Conservation (phyloP, 1,139 yeast genomes). For the Torulaspora pretoriensis region DNA sequence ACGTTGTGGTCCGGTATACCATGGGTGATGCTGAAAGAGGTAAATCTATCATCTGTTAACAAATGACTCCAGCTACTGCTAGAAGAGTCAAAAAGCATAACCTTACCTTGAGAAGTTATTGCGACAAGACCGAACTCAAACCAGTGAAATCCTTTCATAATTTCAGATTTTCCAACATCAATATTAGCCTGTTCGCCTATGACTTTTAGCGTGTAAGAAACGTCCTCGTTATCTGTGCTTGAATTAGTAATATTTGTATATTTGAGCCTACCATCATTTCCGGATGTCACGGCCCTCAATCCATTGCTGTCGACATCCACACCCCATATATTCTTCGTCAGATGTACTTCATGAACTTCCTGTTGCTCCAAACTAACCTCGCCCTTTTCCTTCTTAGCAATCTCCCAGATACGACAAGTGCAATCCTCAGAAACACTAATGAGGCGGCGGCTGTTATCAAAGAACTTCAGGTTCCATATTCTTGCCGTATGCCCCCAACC, state of each 20-base stretch:
- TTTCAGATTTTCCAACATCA: slow-evolving; percentile 46
- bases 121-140: slow-evolving; percentile 46
- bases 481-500: slow-evolving; percentile 98
- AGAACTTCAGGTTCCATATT: slow-evolving; percentile 78
- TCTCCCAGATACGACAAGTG: slow-evolving; percentile 75
- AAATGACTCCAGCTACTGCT: slow-evolving; percentile 37
- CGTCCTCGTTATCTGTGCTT: slow-evolving; percentile 30
- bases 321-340: slow-evolving; percentile 87
- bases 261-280: slow-evolving; percentile 82
- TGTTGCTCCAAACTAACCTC: slow-evolving; percentile 39
- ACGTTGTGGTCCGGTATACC: slow-evolving; percentile 43
- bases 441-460: slow-evolving; percentile 39
- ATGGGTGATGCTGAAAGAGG: slow-evolving; percentile 49
- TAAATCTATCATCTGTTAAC: slow-evolving; percentile 38
- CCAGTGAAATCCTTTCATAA: slow-evolving; percentile 58
- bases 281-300: slow-evolving; percentile 66
- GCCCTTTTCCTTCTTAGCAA: slow-evolving; percentile 27
- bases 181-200: slow-evolving; percentile 36
- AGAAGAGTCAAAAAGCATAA: slow-evolving; percentile 39
- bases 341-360: slow-evolving; percentile 60
- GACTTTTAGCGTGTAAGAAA: slow-evolving; percentile 36
- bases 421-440: slow-evolving; percentile 86
- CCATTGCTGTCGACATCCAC: slow-evolving; percentile 53
- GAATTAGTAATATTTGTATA: slow-evolving; percentile 48
- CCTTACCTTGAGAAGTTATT: slow-evolving; percentile 60